Evolutionary conservation across 2,329 filamentous ascomycete genomes (phyloP).

Genomic region (Hirsutella minnesotensis): DNA sequence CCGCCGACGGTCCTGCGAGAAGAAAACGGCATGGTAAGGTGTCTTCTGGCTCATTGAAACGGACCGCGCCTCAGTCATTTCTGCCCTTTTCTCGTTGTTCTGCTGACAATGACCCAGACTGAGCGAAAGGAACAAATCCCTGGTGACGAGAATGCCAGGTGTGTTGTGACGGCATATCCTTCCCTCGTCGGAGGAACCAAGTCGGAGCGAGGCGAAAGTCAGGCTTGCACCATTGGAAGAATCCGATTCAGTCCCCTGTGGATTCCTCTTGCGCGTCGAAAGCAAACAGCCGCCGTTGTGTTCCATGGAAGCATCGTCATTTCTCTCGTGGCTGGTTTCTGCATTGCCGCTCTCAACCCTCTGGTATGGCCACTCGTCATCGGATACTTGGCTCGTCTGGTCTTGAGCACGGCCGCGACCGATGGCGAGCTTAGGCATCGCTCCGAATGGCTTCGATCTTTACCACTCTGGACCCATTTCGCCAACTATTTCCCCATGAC

Average conservation of each 20-base stretch:
- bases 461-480: slow-evolving; percentile 76
- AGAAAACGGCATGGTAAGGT: too few species aligned
- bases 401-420: slow-evolving; percentile 65
- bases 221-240: slow-evolving; percentile 20
- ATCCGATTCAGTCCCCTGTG: slow-evolving; percentile 78
- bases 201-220: too few species aligned
- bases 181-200: too few species aligned
- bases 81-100: too few species aligned
- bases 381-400: slow-evolving; percentile 71
- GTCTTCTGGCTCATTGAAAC: too few species aligned
- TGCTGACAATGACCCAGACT: too few species aligned
- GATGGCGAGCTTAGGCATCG: slow-evolving; percentile 67
- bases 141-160: too few species aligned
- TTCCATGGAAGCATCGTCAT: slow-evolving; percentile 61
- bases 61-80: too few species aligned
- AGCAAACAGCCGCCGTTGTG: slow-evolving; percentile 69
- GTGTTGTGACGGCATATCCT: too few species aligned
- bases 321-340: slow-evolving; percentile 67
- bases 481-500: slow-evolving; percentile 84
- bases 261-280: slow-evolving; percentile 55
- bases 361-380: slow-evolving; percentile 70
- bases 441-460: slow-evolving; percentile 61
- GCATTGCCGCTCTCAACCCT: slow-evolving; percentile 81
- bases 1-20: too few species aligned
- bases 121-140: too few species aligned